Conservation (phyloP, 352 stramenopile species). For the Plasmopara viticola region DNA sequence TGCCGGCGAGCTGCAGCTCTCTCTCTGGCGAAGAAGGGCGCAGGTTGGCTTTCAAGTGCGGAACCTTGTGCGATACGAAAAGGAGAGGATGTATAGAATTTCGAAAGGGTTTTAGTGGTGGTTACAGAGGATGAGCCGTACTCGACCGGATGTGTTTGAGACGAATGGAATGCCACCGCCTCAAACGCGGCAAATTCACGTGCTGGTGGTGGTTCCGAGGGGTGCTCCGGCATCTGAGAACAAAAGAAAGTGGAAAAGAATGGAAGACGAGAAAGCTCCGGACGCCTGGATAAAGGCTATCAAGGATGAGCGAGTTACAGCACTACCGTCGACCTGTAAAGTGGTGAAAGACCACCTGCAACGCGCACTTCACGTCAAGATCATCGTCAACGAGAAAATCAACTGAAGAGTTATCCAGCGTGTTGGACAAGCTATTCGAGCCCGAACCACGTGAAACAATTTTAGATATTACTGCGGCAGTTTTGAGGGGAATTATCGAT, state of each 20-base stretch:
- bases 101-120: no score
- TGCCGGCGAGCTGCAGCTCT: no score
- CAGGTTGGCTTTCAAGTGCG: no score
- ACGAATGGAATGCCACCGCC: no score
- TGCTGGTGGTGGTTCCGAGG: no score
- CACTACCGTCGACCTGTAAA: slow-evolving; percentile 14
- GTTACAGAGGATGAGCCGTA: no score
- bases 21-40: no score
- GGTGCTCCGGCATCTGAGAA: slow-evolving; percentile 8
- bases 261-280: slow-evolving; percentile 2
- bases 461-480: slow-evolving; percentile 6
- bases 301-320: slow-evolving; percentile 15
- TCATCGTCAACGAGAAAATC: slow-evolving; percentile 4
- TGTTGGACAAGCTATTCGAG: slow-evolving; percentile 11
- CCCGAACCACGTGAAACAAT: slow-evolving; percentile 2
- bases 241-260: slow-evolving; percentile 8
- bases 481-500: slow-evolving; percentile 9
- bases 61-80: no score
- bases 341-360: slow-evolving; percentile 8
- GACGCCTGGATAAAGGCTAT: slow-evolving; percentile 16
- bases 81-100: no score
- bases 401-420: slow-evolving; percentile 10
- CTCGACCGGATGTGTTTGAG: no score
- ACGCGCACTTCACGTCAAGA: slow-evolving; percentile 10
- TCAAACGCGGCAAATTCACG: slow-evolving; percentile 1